phyloP scores from a whole-genome alignment of 305 asterid species.

The Fraxinus sp. region DNA sequence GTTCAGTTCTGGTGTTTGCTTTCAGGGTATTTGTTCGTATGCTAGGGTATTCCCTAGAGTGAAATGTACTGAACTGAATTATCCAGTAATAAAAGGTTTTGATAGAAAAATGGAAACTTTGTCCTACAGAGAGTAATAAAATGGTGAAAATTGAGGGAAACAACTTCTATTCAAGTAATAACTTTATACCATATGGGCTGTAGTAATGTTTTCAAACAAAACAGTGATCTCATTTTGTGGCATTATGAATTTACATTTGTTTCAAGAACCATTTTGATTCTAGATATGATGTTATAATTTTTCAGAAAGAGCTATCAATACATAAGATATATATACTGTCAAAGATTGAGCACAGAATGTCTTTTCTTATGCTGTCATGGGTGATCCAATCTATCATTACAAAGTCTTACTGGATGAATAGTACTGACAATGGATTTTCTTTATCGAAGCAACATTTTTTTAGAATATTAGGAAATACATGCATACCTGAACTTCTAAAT shows the following conservation, averaged over 20 bases:
- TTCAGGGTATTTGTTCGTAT: not conserved
- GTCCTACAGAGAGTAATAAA: not conserved
- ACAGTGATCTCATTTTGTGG: constrained; percentile 1
- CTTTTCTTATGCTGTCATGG: not conserved
- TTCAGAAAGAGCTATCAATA: not conserved
- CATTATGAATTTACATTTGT: not conserved
- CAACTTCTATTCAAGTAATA: not conserved
- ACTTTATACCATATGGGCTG: not conserved
- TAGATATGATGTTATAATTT: not conserved
- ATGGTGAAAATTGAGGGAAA: constrained; percentile 4
- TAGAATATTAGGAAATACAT: not conserved
- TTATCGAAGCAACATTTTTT: not conserved
- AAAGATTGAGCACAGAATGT: not conserved
- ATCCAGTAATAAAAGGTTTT: not conserved
- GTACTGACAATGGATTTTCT: not conserved
- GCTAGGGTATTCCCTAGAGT: not conserved
- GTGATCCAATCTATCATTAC: not conserved
- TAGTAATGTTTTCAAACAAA: constrained; percentile 7
- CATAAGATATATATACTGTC: not conserved
- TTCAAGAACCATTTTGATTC: not conserved
- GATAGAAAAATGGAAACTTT: not conserved
- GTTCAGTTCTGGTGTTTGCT: not conserved
- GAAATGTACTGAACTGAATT: not conserved
- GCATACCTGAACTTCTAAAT: constrained; percentile 1
- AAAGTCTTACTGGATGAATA: not conserved